Base-by-base conservation (phyloP, 352 stramenopile genomes). In the Elongisporangium prolatum region DNA sequence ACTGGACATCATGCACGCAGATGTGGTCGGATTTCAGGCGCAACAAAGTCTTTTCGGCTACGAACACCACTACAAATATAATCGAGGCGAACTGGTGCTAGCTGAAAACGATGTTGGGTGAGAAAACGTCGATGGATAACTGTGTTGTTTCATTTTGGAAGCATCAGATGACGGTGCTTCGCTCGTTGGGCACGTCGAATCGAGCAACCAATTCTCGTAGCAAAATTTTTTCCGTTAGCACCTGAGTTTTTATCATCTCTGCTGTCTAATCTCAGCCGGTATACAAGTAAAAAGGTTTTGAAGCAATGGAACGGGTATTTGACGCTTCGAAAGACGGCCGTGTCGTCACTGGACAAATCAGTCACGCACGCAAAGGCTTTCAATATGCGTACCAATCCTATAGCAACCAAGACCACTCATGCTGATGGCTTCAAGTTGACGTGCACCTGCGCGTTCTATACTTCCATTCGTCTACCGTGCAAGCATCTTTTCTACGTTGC, bases 21-120 rank as follows among this genome's bases (percentile, higher is more conserved):
- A 64, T 59, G 59, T 64, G 59, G 52, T 24, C 47, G 3, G 34
- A 56, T 20, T 55, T 59, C 21, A 48, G 5, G 17, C 59, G 59
- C 1, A n/a, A 18, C 0, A 34, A 21, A 3, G 34, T 34, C 20
- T 64, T 64, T n/a, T 52, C 59, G 8, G 50, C 52, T 14, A 48
- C 44, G 1, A 64, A 64, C 16, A 59, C 59, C 0, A 64, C 59
- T 9, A 64, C 52, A n/a, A 64, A 59, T 21, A n/a, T 52, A 13
- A 51, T 59, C 20, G 59, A 59, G 38, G 21, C 24, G 0, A 56
- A 55, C 20, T 64, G 52, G 52, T 51, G 38, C 47, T 52, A 59
- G 28, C 18, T 64, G 3, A 64, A 64, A 44, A 2, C 44, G 48
- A 34, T 53, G 14, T 48, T 21, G 28, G 9, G 9, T 13, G 28